A percentile compares a stretch with the other conserved stretches of the same genome.
These are phyloP conservation scores for Phytophthora capsici DNA, from an alignment of 352 stramenopile species.

Conservation along the genomic window DNA sequence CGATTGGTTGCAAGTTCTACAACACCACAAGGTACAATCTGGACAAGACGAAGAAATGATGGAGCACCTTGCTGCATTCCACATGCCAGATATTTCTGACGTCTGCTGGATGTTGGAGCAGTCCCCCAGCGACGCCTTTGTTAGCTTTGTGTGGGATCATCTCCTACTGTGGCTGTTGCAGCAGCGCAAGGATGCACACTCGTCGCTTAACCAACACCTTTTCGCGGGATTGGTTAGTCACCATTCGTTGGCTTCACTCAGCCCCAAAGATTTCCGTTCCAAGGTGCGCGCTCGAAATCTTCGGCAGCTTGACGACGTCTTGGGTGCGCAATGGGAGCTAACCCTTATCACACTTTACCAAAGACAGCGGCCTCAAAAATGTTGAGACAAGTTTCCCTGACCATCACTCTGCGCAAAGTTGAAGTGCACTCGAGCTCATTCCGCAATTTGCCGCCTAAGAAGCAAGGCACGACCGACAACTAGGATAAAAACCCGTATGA, in stretches of 20 bases:
- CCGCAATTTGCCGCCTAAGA: conserved; percentile 27
- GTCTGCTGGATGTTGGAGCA: conserved; percentile 48
- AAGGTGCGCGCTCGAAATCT: conserved; percentile 60
- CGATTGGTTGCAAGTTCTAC: conserved; percentile 54
- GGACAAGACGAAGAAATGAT: conserved; percentile 13
- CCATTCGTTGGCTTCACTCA: conserved; percentile 37
- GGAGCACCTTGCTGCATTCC: not conserved
- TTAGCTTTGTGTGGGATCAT: conserved; percentile 58
- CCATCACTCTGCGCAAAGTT: conserved; percentile 48
- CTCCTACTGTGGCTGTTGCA: conserved; percentile 49
- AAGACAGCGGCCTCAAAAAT: conserved; percentile 31
- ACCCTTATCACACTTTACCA: conserved; percentile 56
- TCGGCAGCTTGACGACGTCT: conserved; percentile 37
- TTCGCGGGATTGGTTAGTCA: conserved; percentile 38
- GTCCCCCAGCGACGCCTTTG: conserved; percentile 50
- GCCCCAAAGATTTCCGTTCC: conserved; percentile 63
- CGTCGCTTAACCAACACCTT: conserved; percentile 19
- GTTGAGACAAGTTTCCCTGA: conserved; percentile 38
- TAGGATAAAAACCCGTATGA: conserved; percentile 16
- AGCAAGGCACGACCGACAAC: not conserved
- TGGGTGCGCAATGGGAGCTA: conserved; percentile 50
- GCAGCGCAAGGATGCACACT: conserved; percentile 2
- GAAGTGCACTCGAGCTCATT: no score
- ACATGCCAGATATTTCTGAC: conserved; percentile 25
- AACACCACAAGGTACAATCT: conserved; percentile 1